A percentile compares a stretch with the other conserved stretches of the same genome.
These are phyloP conservation scores for Gastrolobium villosum DNA, from an alignment of 306 rosid species.

Conservation along the genomic window DNA sequence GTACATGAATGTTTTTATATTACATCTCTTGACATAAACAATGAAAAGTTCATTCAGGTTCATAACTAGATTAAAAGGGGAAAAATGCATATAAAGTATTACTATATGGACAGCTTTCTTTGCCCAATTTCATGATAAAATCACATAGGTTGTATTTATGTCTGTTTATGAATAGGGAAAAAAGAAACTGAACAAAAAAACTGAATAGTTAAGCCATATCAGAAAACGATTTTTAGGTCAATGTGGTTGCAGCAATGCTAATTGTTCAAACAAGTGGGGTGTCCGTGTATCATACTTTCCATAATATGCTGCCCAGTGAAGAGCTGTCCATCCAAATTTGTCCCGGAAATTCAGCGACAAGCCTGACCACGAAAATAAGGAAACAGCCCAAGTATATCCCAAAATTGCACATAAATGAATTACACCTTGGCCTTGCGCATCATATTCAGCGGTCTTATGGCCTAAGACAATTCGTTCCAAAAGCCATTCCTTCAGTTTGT, in stretches of 20 bases:
- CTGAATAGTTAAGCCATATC: slow-evolving; percentile 44
- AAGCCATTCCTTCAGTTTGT: slow-evolving; percentile 84
- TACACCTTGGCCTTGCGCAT: slow-evolving; percentile 84
- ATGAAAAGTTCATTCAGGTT: slow-evolving; percentile 6
- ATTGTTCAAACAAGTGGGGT: slow-evolving; percentile 35
- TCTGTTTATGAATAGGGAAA: background rate
- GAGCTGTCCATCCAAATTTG: slow-evolving; percentile 96
- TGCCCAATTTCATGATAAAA: slow-evolving; percentile 24
- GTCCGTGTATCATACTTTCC: slow-evolving; percentile 68
- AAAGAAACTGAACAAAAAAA: slow-evolving; percentile 12
- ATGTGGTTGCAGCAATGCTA: slow-evolving; percentile 36
- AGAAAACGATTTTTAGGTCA: slow-evolving; percentile 45
- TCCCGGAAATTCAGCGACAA: slow-evolving; percentile 88
- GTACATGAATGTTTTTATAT: too few relatives aligned
- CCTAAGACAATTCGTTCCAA: slow-evolving; percentile 73
- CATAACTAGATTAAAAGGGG: slow-evolving; percentile 30
- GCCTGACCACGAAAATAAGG: slow-evolving; percentile 74
- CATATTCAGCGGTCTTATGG: slow-evolving; percentile 69
- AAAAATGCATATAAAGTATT: slow-evolving; percentile 20
- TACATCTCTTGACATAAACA: background rate
- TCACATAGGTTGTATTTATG: background rate
- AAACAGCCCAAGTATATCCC: slow-evolving; percentile 82
- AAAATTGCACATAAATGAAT: slow-evolving; percentile 84
- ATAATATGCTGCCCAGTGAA: slow-evolving; percentile 94
- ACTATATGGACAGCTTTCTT: background rate